Conservation (phyloP, 1,284 basidiomycete species). For the Sporisorium reilianum region DNA sequence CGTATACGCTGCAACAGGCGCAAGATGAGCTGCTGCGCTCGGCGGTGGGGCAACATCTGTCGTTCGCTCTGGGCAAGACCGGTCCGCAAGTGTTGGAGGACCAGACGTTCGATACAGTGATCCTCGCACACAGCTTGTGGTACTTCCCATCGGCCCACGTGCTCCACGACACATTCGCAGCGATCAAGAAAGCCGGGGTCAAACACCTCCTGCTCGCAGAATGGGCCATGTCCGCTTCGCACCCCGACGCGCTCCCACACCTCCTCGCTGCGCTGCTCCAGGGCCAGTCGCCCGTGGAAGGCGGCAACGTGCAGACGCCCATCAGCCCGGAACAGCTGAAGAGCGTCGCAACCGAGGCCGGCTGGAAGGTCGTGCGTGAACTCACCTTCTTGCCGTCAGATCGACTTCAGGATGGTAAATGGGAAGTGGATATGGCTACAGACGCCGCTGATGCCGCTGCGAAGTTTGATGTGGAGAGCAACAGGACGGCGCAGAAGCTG, state of each 20-base stretch:
- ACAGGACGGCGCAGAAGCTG: constrained; percentile 6
- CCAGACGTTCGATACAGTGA: constrained; percentile 12
- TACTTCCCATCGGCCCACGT: constrained; percentile 23
- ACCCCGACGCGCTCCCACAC: constrained; percentile 25
- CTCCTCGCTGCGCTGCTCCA: constrained; percentile 28
- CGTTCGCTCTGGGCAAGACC: constrained; percentile 22
- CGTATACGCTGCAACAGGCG: constrained; percentile 31
- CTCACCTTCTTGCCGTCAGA: constrained; percentile 16
- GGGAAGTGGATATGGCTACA: constrained; percentile 27
- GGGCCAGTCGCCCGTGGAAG: constrained; percentile 18
- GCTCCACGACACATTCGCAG: constrained; percentile 11
- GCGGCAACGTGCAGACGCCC: constrained; percentile 15
- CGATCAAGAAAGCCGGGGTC: constrained; percentile 20
- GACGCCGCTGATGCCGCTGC: constrained; percentile 12
- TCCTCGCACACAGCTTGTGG: constrained; percentile 30
- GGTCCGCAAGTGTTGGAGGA: constrained; percentile 13
- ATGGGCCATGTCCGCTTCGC: constrained; percentile 31
- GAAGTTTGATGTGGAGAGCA: neutral
- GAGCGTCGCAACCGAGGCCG: constrained; percentile 8
- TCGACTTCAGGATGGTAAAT: constrained; percentile 27
- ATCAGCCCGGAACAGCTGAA: constrained; percentile 25
- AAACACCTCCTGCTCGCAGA: constrained; percentile 33
- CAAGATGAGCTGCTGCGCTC: constrained; percentile 11
- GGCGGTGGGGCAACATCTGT: constrained; percentile 3
- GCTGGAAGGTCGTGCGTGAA: constrained; percentile 20